Evolutionary conservation across 2,329 filamentous ascomycete species (phyloP).

Genomic region (Botrytis porri): DNA sequence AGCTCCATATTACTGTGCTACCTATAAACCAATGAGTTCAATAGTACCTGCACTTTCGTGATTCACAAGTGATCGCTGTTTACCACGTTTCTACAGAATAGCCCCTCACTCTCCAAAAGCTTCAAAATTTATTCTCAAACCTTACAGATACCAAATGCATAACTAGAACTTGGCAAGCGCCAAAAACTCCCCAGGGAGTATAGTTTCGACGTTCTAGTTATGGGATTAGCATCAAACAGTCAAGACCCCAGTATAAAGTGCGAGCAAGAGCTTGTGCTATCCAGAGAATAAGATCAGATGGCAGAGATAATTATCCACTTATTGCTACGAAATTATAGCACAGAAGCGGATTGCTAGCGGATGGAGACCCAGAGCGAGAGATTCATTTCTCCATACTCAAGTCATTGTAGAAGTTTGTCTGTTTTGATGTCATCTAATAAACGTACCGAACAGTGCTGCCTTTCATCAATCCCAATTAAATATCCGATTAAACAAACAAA

Average conservation of each 20-base stretch:
- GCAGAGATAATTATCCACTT: too few relatives aligned
- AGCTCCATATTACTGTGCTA: too few relatives aligned
- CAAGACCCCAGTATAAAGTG: not conserved
- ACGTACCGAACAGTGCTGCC: not conserved
- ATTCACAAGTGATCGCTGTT: not conserved
- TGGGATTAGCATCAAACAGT: not conserved
- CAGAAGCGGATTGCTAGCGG: not conserved
- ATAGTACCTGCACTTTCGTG: too few relatives aligned
- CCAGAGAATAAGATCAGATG: too few relatives aligned
- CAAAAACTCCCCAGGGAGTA: not conserved
- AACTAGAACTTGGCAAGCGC: not conserved
- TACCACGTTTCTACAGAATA: not conserved
- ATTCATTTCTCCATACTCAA: not conserved
- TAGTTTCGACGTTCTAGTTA: not conserved
- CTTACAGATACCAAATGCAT: not conserved
- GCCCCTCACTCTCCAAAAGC: not conserved
- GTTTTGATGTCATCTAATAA: not conserved
- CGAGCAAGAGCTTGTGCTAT: not conserved
- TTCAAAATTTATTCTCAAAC: not conserved
- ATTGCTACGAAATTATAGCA: not conserved
- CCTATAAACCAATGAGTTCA: too few relatives aligned
- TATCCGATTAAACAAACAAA: too few relatives aligned
- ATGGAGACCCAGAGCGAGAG: not conserved
- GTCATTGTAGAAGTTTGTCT: too few relatives aligned
- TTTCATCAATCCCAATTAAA: not conserved